Percentiles rank a stretch among this genome's conserved stretches.
Conservation (phyloP, 371 early-diverging fungal species). For the Apophysomyces trapeziformis region DNA sequence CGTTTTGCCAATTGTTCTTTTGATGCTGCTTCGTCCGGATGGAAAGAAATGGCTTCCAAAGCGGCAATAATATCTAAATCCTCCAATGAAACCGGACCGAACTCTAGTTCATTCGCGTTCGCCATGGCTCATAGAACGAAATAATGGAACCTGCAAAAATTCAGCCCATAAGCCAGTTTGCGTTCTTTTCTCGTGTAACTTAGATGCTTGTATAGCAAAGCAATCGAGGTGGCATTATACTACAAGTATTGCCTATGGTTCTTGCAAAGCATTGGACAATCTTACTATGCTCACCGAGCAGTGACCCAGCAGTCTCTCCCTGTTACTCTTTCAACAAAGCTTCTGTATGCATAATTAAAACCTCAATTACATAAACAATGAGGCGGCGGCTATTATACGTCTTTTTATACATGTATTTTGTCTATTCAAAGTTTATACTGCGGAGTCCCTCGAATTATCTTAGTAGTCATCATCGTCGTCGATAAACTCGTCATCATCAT, state of each 20-base stretch:
- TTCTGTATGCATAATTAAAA: too few species aligned
- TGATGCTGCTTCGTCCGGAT: slow-evolving; percentile 70
- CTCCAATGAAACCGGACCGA: slow-evolving; percentile 25
- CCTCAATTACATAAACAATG: too few species aligned
- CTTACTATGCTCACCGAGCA: too few species aligned
- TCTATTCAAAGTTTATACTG: slow-evolving; percentile 1
- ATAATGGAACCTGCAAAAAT: neutral
- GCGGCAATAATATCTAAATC: slow-evolving; percentile 38
- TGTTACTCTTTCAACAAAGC: too few species aligned
- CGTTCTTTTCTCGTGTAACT: too few species aligned
- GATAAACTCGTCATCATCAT: slow-evolving; percentile 26
- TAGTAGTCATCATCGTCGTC: neutral
- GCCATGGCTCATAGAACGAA: neutral
- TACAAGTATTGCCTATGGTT: too few species aligned
- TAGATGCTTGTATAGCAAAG: too few species aligned
- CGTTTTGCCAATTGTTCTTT: slow-evolving; percentile 58
- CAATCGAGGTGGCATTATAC: too few species aligned
- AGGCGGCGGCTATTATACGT: too few species aligned
- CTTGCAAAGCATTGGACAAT: too few species aligned
- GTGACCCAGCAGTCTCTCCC: too few species aligned
- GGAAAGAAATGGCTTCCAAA: slow-evolving; percentile 54
- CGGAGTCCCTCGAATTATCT: neutral
- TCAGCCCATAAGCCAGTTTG: neutral
- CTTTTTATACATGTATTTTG: neutral
- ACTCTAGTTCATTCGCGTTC: slow-evolving; percentile 3